Evolutionary conservation across 305 asterid genomes (phyloP).

Genomic region (Nicotiana rustica): DNA sequence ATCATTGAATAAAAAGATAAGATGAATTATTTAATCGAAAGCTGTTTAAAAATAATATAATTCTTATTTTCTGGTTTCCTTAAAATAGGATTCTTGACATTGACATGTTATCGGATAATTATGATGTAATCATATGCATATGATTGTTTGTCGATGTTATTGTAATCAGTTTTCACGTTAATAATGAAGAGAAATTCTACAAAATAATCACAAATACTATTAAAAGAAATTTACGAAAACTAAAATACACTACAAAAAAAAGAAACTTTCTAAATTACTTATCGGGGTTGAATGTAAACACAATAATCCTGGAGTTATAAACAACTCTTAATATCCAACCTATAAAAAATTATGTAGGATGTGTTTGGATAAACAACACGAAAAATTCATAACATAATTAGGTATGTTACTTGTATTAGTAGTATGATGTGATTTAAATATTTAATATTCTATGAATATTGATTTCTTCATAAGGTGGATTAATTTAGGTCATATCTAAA

Average conservation of each 20-base stretch:
- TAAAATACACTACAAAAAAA: not conserved
- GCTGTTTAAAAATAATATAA: not conserved
- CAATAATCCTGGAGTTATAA: not conserved
- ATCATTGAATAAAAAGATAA: not conserved
- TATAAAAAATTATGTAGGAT: too few species aligned
- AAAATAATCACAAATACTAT: not conserved
- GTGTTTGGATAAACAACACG: not conserved
- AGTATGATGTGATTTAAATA: conserved; percentile 17
- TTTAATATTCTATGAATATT: conserved; percentile 17
- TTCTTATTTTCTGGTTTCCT: not conserved
- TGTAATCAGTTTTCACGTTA: not conserved
- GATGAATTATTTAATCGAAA: not conserved
- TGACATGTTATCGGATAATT: not conserved
- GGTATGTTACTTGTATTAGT: not conserved
- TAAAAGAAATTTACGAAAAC: not conserved
- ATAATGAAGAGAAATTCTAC: not conserved
- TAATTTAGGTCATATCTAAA: conserved; percentile 18
- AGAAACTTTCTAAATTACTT: not conserved
- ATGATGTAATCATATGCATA: not conserved
- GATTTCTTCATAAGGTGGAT: not conserved
- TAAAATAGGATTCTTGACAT: not conserved
- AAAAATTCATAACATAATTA: not conserved
- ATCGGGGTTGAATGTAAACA: not conserved
- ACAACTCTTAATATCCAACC: too few species aligned
- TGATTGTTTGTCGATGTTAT: not conserved